Evolutionary conservation across 2,329 filamentous ascomycete genomes (phyloP), one percentile per base, ranked within the genome.

Genomic region (Neopestalotiopsis sp.): DNA sequence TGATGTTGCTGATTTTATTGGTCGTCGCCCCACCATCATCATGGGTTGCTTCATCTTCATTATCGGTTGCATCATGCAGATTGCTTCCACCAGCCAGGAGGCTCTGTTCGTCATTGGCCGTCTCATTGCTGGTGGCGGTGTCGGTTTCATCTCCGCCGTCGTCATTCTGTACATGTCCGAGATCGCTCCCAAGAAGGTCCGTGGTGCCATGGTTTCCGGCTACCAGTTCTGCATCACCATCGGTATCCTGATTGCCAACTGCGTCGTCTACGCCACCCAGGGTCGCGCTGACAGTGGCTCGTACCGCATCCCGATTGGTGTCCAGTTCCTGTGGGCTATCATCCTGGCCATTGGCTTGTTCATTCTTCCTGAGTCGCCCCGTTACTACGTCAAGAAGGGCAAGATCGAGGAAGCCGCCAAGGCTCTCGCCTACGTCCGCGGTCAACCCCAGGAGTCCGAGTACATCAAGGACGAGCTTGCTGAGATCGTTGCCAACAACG

Each of bases 211-310:
- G 70, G 91, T 94, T 10, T 88, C 90, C 1, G 91, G 90, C 2
- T 94, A 94, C 81, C 91, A 94, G 79, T 93, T 94, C 83, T 92
- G 88, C 79, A 91, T 94, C 80, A 94, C 91, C 63, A 86, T 94
- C 71, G 92, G 92, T 77, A 84, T 94, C 70, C 83, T 94, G 74
- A 79, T 94, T 68, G 91, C 91, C 61, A 86, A 90, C 10, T 90
- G 90, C 71, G 90, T 94, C 70, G 87, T 89, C 75, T 92, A 93
- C 76, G 87, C 81, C 24, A 91, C 88, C n/a, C 81, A 91, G 76
- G 76, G 87, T 72, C 85, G 87, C 69, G 80, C 78, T 45, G 87
- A 90, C 75, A 87, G 88, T 1, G 85, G 86, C 69, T 89, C 90
- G 0, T 94, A 92, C 82, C 88, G 92, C 68, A 93, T 94, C 66